Evolutionary conservation across 352 stramenopile genomes (phyloP), one percentile per base, ranked within the genome.

Genomic region (Globisporangium apiculatum): DNA sequence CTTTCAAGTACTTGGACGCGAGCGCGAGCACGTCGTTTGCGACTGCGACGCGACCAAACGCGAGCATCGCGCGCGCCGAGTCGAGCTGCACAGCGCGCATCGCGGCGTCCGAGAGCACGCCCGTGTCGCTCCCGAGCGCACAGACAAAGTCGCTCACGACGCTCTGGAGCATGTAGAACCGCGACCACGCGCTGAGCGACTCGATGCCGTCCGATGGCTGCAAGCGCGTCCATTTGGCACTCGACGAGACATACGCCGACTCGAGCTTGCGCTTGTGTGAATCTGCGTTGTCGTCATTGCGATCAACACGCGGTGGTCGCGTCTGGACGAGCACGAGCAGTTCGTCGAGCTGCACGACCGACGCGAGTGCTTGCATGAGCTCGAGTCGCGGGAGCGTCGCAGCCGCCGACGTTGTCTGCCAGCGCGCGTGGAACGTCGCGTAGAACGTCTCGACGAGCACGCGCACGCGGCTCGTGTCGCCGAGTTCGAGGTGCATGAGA

Each of bases 1-100:
- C 78, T 49, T 89, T 91, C 36, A 94, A 61, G 53, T 89, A 80
- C 57, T 87, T 86, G 1, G 81, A 91, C 18, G 72, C 77, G 12
- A 94, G 58, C 12, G 83, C 72, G 60, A 91, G 55, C 14, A 91
- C 73, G 60, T 94, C 83, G 53, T 73, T 83, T 7, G 75, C 68
- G 18, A 91, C 70, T 35, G 79, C 81, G 5, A 76, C 78, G 35
- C 75, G 74, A 14, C 81, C 83, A 48, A 86, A 91, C n/a, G 71
- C 66, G 37, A 94, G 58, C 76, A 91, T 89, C 24, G 76, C 57
- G 31, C 74, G 62, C 9, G 68, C 63, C 24, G 72, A 66, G 45
- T 61, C 62, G 62, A 66, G 46, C 12, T 81, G 41, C 12, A 89
- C 54, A 8, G 53, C 24, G 24, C 62, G 59, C 43, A 71, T 64